Conservation (phyloP, 495 filamentous ascomycete species). For the Xylaria scruposa region DNA sequence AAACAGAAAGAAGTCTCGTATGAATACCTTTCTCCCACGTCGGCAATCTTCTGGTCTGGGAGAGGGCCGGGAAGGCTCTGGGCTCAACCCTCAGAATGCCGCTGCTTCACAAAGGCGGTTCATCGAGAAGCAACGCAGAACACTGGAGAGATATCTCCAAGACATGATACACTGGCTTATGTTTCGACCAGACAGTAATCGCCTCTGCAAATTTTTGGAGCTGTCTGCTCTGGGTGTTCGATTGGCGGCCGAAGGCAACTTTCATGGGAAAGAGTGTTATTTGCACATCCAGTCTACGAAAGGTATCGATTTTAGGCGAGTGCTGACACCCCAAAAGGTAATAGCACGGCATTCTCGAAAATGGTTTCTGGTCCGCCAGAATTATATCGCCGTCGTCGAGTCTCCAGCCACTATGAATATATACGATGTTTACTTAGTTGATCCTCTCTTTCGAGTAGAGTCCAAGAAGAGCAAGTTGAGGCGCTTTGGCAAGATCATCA, state of each 20-base stretch:
- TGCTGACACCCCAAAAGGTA: constrained; percentile 75
- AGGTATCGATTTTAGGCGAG: constrained; percentile 85
- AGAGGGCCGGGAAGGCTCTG: constrained; percentile 41
- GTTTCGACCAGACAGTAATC: constrained; percentile 93
- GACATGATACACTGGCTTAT: constrained; percentile 94
- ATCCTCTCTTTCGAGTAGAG: constrained; percentile 80
- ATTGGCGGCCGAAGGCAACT: constrained; percentile 92
- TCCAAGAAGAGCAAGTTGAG: constrained; percentile 74
- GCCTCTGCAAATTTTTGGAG: constrained; percentile 95
- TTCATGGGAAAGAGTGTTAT: constrained; percentile 97
- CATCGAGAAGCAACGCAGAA: constrained; percentile 74
- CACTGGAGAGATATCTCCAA: constrained; percentile 90
- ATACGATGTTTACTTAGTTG: constrained; percentile 96
- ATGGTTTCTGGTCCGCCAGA: constrained; percentile 98
- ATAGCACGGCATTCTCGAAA: constrained; percentile 85
- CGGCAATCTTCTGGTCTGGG: constrained; percentile 49
- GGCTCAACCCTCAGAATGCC: constrained; percentile 35
- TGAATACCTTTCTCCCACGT: constrained; percentile 61
- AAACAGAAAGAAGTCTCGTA: constrained; percentile 69
- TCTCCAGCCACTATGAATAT: constrained; percentile 99
- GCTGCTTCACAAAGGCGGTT: constrained; percentile 55
- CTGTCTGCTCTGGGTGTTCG: constrained; percentile 94
- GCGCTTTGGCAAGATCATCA: constrained; percentile 67
- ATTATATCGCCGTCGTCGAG: constrained; percentile 96
- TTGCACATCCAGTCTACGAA: constrained; percentile 89